Evolutionary conservation across 2,329 filamentous ascomycete species (phyloP), one percentile per base, ranked within the genome.

Genomic region (Zymoseptoria passerinii): DNA sequence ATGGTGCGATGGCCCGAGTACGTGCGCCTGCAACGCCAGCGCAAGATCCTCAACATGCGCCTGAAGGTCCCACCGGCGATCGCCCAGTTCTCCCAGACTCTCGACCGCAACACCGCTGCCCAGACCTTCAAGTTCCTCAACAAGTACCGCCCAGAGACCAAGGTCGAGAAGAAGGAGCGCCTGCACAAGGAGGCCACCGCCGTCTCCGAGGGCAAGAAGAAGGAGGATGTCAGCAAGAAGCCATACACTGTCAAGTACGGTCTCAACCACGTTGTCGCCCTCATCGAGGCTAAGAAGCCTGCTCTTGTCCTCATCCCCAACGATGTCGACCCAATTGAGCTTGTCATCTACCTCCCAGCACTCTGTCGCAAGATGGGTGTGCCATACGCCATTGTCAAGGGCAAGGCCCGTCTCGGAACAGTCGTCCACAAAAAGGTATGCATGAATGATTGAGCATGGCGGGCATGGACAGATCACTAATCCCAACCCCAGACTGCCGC

Each of bases 1-100:
- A 96, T 99, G 90, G 92, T 99, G 75, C 95, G 94, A 85, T 99
- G 94, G 94, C 94, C 94, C 78, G 90, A 95, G 82, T 97, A 97
- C 81, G 89, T 99, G 80, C 92, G 92, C 73, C 92, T 97, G 67
- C 94, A 99, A 82, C 90, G 92, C 81, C 85, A 88, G 78, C 85
- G 85, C 80, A 88, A 97, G 89, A 95, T 97, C 81, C 86, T 99
- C 79, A 91, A 92, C 84, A 84, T 99, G 80, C 92, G 94, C 75
- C 84, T 99, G 75, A 99, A 99, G 88, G 94, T 99, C 65, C 94
- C 94, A 65, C 94, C 95, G 75, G 88, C 92, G 71, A 91, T 99
- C 72, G 86, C 92, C 71, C 94, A 99, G 84, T 99, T 97, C 88
- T 87, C 91, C 82, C 89, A 92, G 79, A 91, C 95, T 71, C 89